A percentile compares a stretch with the other conserved stretches of the same genome.
phyloP scores from a whole-genome alignment of 257 asterid genomes.

The Solanum etuberosum region DNA sequence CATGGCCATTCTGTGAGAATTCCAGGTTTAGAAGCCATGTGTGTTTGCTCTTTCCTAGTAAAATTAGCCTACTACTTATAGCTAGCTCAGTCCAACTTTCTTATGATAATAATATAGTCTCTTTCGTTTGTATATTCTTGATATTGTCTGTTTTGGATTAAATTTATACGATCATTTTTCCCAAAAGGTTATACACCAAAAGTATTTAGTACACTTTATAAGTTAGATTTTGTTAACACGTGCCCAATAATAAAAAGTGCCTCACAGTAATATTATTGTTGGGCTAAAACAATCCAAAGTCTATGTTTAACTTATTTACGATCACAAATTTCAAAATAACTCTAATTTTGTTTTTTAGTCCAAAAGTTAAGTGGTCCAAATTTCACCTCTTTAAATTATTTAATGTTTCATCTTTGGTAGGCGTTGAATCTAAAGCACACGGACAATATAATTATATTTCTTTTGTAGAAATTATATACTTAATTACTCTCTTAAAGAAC shows the following conservation, averaged over 20 bases:
- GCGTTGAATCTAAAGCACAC: background rate
- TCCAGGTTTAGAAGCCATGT: slow-evolving; percentile 77
- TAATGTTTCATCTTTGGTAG: background rate
- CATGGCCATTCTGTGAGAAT: slow-evolving; percentile 82
- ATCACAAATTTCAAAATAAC: background rate
- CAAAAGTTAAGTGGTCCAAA: background rate
- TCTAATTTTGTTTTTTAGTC: background rate
- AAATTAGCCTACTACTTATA: background rate
- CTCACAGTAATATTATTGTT: background rate
- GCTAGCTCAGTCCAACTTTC: background rate
- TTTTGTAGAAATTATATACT: background rate
- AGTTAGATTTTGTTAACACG: background rate
- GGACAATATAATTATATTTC: background rate
- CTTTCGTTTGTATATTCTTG: background rate
- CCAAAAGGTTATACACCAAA: background rate
- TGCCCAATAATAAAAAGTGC: background rate
- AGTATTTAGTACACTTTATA: background rate
- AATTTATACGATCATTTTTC: accelerated
- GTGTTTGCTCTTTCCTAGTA: background rate
- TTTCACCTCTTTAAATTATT: background rate
- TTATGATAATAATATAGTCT: background rate
- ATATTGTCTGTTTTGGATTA: background rate
- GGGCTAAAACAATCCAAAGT: background rate
- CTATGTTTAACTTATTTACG: background rate
- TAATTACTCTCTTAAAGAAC: background rate